Evolutionary conservation across 139 green algal species (phyloP).

Genomic region (Astrephomene gubernaculifera): DNA sequence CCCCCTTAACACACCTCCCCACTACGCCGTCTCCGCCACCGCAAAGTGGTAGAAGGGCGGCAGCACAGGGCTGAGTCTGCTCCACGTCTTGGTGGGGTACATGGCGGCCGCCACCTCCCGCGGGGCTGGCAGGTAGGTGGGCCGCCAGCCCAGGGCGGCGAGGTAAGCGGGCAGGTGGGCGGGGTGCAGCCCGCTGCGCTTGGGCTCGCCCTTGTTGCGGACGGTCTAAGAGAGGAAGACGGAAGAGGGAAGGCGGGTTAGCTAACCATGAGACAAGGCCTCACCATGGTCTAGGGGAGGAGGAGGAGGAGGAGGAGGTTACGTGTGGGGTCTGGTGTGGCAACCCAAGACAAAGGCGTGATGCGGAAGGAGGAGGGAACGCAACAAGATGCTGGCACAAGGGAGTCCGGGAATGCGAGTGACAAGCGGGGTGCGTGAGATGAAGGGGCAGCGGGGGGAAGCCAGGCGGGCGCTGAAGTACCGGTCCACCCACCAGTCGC

Average conservation of each 20-base stretch:
- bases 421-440: neutral
- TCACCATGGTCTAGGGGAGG: neutral
- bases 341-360: neutral
- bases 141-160: constrained; percentile 5
- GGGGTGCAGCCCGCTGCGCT: constrained; percentile 52
- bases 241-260: too few relatives aligned
- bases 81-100: neutral
- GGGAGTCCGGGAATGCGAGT: neutral
- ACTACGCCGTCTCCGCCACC: neutral
- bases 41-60: constrained; percentile 40
- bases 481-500: constrained; percentile 25
- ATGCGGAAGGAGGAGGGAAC: neutral
- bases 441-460: neutral
- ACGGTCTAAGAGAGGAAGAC: too few relatives aligned
- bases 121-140: neutral
- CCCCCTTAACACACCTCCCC: too few relatives aligned
- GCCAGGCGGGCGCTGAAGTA: neutral
- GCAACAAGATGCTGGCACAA: neutral
- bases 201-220: constrained; percentile 66
- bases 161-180: neutral
- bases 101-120: constrained; percentile 17
- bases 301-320: neutral
- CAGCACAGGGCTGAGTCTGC: neutral
- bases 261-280: too few relatives aligned
- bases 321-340: neutral